Evolutionary conservation across 441 rosid genomes (phyloP).

Genomic region (Hura crepitans): DNA sequence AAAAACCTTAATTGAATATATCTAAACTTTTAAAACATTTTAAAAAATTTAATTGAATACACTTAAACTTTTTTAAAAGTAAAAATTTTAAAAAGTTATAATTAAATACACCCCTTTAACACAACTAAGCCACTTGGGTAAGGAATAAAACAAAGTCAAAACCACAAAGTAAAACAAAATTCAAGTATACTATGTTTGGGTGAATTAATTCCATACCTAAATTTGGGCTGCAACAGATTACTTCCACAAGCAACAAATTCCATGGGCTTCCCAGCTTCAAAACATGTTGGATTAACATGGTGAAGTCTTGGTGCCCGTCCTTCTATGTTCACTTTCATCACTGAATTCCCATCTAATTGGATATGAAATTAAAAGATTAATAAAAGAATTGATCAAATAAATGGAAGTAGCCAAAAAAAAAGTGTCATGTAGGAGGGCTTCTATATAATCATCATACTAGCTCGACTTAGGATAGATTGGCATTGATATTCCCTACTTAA

Average conservation of each 20-base stretch:
- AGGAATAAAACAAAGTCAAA: neutral
- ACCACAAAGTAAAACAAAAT: neutral
- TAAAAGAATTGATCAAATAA: neutral
- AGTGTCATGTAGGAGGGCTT: neutral
- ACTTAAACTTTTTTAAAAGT: too few relatives aligned
- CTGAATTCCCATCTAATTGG: constrained; percentile 59
- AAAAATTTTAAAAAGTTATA: too few relatives aligned
- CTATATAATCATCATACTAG: neutral
- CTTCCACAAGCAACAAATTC: constrained; percentile 87
- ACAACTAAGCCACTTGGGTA: neutral
- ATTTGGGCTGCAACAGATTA: constrained; percentile 66
- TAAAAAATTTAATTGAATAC: too few relatives aligned
- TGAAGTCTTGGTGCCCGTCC: constrained; percentile 67
- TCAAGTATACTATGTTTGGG: neutral
- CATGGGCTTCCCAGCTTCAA: constrained; percentile 91
- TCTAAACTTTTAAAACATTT: too few relatives aligned
- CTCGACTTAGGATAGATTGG: neutral
- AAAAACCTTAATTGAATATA: too few relatives aligned
- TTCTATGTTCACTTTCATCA: constrained; percentile 48
- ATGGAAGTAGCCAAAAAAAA: neutral
- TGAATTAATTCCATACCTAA: constrained; percentile 46
- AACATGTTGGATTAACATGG: constrained; percentile 76
- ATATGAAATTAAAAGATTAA: constrained; percentile 21
- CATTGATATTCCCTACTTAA: neutral
- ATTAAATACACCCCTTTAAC: too few relatives aligned